phyloP scores from a whole-genome alignment of 2,329 filamentous ascomycete species.

The Exophiala calicioides region DNA sequence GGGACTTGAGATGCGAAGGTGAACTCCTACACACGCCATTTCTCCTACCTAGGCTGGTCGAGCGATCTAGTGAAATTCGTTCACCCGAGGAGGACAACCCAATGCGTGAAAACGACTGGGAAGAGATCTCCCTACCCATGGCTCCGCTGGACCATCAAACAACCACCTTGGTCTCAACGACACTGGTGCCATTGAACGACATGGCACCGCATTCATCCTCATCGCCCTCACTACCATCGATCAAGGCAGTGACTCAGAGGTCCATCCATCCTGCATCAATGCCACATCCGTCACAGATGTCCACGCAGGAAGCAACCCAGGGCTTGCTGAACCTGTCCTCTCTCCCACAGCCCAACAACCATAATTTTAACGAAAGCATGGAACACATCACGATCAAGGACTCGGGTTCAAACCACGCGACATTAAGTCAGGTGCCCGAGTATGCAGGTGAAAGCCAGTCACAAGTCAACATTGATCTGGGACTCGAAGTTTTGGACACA shows the following conservation, averaged over 20 bases:
- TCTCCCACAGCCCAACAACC: conserved; percentile 10
- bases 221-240: conserved; percentile 17
- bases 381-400: conserved; percentile 31
- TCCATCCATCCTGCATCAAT: conserved; percentile 29
- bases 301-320: conserved; percentile 32
- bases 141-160: conserved; percentile 8
- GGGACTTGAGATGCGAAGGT: no score
- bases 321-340: conserved; percentile 22
- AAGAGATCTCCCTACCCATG: conserved; percentile 17
- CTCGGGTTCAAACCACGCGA: conserved; percentile 25
- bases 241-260: conserved; percentile 19
- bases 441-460: conserved; percentile 14
- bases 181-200: conserved; percentile 28
- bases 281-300: conserved; percentile 31
- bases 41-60: conserved; percentile 18
- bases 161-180: conserved; percentile 18
- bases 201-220: conserved; percentile 13
- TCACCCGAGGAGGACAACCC: neutral
- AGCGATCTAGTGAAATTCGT: conserved; percentile 3
- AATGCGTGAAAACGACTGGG: conserved; percentile 6
- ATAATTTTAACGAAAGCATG: neutral
- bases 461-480: conserved; percentile 11
- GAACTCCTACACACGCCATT: conserved; percentile 11
- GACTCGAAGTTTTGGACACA: conserved; percentile 9
- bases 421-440: conserved; percentile 26